These are phyloP conservation scores for Lenzites betulinus DNA, from an alignment of 768 basidiomycete species.

Conservation along the genomic window DNA sequence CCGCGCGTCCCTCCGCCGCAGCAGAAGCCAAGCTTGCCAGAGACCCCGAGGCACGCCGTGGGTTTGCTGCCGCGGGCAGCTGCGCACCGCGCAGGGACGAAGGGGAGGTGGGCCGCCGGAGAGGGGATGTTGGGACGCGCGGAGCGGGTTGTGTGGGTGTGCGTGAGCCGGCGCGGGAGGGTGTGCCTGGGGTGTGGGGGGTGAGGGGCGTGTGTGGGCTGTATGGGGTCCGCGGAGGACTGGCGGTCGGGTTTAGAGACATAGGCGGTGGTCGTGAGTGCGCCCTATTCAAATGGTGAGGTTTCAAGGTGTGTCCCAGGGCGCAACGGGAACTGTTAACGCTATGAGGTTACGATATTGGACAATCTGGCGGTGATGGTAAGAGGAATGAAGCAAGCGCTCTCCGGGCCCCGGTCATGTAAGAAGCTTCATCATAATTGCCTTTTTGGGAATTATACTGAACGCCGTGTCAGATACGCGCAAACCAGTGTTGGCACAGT, in stretches of 20 bases:
- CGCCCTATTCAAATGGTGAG: too few species aligned
- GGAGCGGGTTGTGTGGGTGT: constrained; percentile 24
- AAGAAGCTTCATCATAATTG: not conserved
- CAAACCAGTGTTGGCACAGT: too few species aligned
- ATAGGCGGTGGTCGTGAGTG: not conserved
- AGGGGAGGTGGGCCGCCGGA: constrained; percentile 44
- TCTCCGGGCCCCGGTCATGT: too few species aligned
- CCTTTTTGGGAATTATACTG: not conserved
- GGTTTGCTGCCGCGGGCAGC: not conserved
- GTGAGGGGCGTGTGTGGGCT: constrained; percentile 20
- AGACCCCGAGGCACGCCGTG: not conserved
- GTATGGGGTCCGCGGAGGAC: constrained; percentile 18
- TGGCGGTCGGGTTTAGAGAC: constrained; percentile 9
- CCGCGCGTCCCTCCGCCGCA: not conserved
- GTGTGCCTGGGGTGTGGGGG: constrained; percentile 13
- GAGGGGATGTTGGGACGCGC: constrained; percentile 45
- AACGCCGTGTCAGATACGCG: too few species aligned
- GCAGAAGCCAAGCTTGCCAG: not conserved
- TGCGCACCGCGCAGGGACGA: constrained; percentile 20
- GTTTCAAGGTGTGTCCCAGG: too few species aligned
- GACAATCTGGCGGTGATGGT: too few species aligned
- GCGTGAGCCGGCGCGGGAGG: constrained; percentile 6
- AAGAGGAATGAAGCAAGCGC: not conserved
- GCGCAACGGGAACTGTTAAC: too few species aligned
- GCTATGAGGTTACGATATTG: too few species aligned